Evolutionary conservation across 2,329 filamentous ascomycete species (phyloP).

Genomic region (Ceratocystis destructans): DNA sequence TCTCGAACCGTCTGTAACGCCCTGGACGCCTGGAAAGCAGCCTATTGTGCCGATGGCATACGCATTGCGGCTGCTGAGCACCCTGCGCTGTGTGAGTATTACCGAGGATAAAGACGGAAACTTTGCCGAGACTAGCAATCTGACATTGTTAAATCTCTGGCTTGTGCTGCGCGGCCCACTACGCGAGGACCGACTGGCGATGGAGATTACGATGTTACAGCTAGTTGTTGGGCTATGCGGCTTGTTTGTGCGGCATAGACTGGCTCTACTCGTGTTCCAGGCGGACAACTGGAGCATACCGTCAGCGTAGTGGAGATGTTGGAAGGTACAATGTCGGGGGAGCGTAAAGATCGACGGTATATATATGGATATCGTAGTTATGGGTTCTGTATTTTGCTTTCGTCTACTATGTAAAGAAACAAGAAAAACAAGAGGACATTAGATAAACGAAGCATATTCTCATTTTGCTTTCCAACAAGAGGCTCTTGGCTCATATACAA

Average conservation of each 20-base stretch:
- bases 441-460: background rate
- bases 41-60: constrained; percentile 50
- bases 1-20: constrained; percentile 72
- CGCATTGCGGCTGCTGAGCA: constrained; percentile 53
- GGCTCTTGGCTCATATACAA: background rate
- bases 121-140: constrained; percentile 71
- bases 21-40: constrained; percentile 54
- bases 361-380: background rate
- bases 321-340: background rate
- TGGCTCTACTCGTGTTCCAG: constrained; percentile 79
- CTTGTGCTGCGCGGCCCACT: constrained; percentile 87
- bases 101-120: constrained; percentile 51
- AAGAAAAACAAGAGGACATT: background rate
- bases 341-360: too few relatives aligned
- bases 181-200: constrained; percentile 69
- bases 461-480: background rate
- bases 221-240: constrained; percentile 62
- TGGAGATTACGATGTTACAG: constrained; percentile 72
- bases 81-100: constrained; percentile 54
- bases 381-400: background rate
- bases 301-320: background rate
- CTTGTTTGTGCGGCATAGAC: constrained; percentile 68
- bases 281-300: constrained; percentile 52
- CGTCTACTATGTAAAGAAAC: background rate
- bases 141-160: constrained; percentile 93